phyloP scores from a whole-genome alignment of 192 early-diverging fungal species.

The Coemansia brasiliensis region DNA sequence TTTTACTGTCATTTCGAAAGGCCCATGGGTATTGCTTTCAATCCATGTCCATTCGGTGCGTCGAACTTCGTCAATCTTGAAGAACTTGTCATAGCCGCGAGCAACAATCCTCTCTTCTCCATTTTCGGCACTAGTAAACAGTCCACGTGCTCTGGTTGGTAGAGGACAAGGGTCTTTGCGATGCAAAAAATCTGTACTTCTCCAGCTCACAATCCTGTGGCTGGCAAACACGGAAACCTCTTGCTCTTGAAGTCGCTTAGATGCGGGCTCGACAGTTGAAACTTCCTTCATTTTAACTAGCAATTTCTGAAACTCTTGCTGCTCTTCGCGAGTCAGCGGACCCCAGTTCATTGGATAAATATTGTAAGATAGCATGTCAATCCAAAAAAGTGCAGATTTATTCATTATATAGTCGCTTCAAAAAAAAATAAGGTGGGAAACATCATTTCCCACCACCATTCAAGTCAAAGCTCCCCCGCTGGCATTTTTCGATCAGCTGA shows the following conservation, averaged over 20 bases:
- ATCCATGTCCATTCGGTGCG: conserved; percentile 64
- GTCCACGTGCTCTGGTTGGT: conserved; percentile 77
- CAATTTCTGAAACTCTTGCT: conserved; percentile 28
- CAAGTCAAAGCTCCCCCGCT: too few relatives aligned
- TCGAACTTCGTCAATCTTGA: conserved; percentile 72
- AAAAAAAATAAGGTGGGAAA: too few relatives aligned
- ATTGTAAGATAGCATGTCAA: neutral
- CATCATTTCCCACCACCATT: too few relatives aligned
- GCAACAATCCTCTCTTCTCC: conserved; percentile 60
- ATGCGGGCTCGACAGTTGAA: conserved; percentile 6
- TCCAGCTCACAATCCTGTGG: conserved; percentile 58
- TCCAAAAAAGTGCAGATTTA: too few relatives aligned
- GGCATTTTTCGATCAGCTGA: too few relatives aligned
- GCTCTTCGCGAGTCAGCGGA: conserved; percentile 24
- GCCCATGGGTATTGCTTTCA: conserved; percentile 64
- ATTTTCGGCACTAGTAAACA: conserved; percentile 62
- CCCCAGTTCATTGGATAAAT: conserved; percentile 2
- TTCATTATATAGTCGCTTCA: too few relatives aligned
- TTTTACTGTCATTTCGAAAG: conserved; percentile 91
- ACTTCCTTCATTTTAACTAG: conserved; percentile 26
- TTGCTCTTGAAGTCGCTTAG: conserved; percentile 35
- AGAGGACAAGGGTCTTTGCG: conserved; percentile 61
- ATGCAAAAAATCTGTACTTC: conserved; percentile 67
- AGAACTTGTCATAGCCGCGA: conserved; percentile 98
- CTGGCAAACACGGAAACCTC: conserved; percentile 26